These are phyloP conservation scores for Yamadazyma sp. DNA, from an alignment of 1,139 yeast genomes.

Conservation along the genomic window DNA sequence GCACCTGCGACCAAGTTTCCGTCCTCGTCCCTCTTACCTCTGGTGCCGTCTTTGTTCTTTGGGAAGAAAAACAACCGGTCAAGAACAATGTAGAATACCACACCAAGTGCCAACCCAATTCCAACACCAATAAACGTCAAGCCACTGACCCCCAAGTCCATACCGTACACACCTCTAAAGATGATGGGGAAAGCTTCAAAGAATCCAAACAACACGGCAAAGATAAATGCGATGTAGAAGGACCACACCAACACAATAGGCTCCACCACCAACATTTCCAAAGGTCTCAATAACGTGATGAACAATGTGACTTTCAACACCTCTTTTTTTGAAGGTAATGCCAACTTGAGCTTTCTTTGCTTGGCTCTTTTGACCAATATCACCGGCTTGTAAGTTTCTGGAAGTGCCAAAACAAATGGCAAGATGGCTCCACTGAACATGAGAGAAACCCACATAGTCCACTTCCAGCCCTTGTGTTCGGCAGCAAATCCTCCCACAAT, in stretches of 20 bases:
- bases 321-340: slow-evolving; percentile 21
- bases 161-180: slow-evolving; percentile 59
- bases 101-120: slow-evolving; percentile 58
- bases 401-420: slow-evolving; percentile 56
- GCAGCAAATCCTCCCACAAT: slow-evolving; percentile 79
- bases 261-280: slow-evolving; percentile 63
- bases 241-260: slow-evolving; percentile 71
- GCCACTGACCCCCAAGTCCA: slow-evolving; percentile 63
- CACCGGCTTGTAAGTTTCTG: slow-evolving; percentile 71
- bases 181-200: slow-evolving; percentile 78
- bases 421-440: slow-evolving; percentile 69
- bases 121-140: slow-evolving; percentile 71
- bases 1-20: slow-evolving; percentile 48
- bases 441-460: slow-evolving; percentile 75
- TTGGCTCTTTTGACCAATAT: slow-evolving; percentile 58
- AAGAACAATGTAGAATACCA: slow-evolving; percentile 45
- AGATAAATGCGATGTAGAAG: slow-evolving; percentile 66
- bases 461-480: slow-evolving; percentile 67
- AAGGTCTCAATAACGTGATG: slow-evolving; percentile 56
- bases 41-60: slow-evolving; percentile 61
- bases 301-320: slow-evolving; percentile 17
- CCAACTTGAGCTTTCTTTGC: slow-evolving; percentile 54
- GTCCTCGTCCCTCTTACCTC: slow-evolving; percentile 54
- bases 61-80: slow-evolving; percentile 53
- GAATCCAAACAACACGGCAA: slow-evolving; percentile 75